Conservation (phyloP, 2,329 filamentous ascomycete genomes). For the Exophiala alcalophila region DNA sequence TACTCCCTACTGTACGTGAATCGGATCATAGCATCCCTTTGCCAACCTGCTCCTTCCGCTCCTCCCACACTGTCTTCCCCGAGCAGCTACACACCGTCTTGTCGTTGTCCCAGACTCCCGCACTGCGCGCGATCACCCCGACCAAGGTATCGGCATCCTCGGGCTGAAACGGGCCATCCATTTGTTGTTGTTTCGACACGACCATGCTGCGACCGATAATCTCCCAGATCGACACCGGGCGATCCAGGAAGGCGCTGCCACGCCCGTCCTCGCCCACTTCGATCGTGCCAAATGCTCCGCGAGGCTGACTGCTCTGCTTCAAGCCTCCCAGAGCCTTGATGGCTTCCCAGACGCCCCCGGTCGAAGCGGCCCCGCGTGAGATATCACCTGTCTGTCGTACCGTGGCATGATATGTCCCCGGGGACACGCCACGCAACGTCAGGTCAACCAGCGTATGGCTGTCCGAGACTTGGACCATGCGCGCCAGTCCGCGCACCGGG, state of each 20-base stretch:
- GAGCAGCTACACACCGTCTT: conserved; percentile 98
- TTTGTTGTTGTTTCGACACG: conserved; percentile 66
- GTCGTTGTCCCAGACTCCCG: conserved; percentile 98
- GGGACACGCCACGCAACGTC: conserved; percentile 75
- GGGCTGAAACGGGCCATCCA: conserved; percentile 56
- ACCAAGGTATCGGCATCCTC: conserved; percentile 85
- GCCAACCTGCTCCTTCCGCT: conserved; percentile 81
- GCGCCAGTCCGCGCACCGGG: conserved; percentile 78
- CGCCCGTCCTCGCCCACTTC: conserved; percentile 72
- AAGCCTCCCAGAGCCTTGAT: conserved; percentile 42
- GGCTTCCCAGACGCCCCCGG: conserved; percentile 76
- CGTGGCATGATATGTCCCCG: conserved; percentile 78
- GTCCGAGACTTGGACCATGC: conserved; percentile 87
- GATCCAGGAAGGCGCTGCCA: conserved; percentile 77
- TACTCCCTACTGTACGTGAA: conserved; percentile 1
- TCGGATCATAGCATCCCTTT: conserved; percentile 78
- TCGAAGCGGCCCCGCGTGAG: conserved; percentile 74
- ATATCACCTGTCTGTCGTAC: conserved; percentile 86
- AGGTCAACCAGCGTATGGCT: conserved; percentile 81
- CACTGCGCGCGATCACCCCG: conserved; percentile 90
- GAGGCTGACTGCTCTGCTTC: conserved; percentile 45
- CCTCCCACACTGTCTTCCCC: conserved; percentile 97
- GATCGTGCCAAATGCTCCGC: conserved; percentile 70
- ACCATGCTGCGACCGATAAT: conserved; percentile 92
- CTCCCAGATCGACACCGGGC: conserved; percentile 86